These are phyloP conservation scores for Limtongozyma cylindracea DNA, from an alignment of 805 yeast species.

Conservation along the genomic window DNA sequence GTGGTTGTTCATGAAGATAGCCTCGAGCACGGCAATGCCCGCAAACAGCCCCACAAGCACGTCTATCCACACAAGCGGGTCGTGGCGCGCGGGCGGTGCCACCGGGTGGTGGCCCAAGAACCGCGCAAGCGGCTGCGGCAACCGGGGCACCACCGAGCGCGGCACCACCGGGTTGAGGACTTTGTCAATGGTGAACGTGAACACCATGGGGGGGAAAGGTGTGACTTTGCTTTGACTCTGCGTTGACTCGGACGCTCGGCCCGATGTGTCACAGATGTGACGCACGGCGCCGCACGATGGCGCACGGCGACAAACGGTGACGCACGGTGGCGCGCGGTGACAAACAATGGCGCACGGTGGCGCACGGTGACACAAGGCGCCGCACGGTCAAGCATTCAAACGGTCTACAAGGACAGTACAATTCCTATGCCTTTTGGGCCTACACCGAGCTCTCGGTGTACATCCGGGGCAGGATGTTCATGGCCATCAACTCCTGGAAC, in stretches of 20 bases:
- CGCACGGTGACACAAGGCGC: no score
- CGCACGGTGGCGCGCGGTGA: no score
- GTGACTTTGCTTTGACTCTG: no score
- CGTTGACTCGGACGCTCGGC: no score
- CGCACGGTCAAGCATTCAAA: background rate
- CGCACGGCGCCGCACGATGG: no score
- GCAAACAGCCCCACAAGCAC: conserved; percentile 16
- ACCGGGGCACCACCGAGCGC: conserved; percentile 5
- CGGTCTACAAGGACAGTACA: conserved; percentile 1
- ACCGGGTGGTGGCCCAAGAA: conserved; percentile 14
- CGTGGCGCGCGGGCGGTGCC: conserved; percentile 6
- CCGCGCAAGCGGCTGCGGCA: conserved; percentile 11
- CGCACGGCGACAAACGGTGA: no score
- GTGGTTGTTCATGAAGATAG: conserved; percentile 15
- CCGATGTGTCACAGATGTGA: no score
- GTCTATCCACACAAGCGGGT: conserved; percentile 19
- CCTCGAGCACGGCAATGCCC: conserved; percentile 20
- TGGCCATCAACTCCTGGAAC: conserved; percentile 98
- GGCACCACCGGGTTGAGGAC: conserved; percentile 7
- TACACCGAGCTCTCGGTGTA: conserved; percentile 87
- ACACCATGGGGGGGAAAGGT: no score
- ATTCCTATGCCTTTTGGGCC: no score
- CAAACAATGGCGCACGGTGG: no score
- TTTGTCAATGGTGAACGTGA: conserved; percentile 1
- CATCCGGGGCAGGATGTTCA: conserved; percentile 94